Evolutionary conservation across 768 basidiomycete species (phyloP).

Genomic region (Xerocomellus intermedius): DNA sequence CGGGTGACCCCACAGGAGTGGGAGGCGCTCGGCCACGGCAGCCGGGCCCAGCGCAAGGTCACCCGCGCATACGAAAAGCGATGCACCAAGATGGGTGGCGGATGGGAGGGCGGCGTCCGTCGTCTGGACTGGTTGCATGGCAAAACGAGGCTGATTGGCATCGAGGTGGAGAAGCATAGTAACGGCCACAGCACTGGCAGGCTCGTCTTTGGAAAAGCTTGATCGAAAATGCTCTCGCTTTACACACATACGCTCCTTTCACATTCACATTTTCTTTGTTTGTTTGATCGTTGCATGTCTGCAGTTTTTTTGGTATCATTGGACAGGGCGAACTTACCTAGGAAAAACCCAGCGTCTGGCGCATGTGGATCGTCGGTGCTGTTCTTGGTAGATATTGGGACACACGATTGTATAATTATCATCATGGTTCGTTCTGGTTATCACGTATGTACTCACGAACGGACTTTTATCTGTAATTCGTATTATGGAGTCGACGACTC

Average conservation of each 20-base stretch:
- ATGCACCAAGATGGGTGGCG: slow-evolving; percentile 60
- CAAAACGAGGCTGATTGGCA: slow-evolving; percentile 57
- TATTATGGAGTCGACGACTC: slow-evolving; percentile 7
- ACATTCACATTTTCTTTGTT: background rate
- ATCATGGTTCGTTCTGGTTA: slow-evolving; percentile 5
- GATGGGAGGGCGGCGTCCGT: slow-evolving; percentile 68
- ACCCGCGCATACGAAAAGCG: slow-evolving; percentile 62
- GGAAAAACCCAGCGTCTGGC: slow-evolving; percentile 4
- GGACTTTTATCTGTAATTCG: slow-evolving; percentile 21
- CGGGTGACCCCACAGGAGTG: slow-evolving; percentile 67
- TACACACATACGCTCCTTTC: slow-evolving; percentile 6
- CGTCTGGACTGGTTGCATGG: slow-evolving; percentile 65
- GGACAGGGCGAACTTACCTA: background rate
- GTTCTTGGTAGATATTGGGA: slow-evolving; percentile 17
- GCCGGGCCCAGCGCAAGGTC: slow-evolving; percentile 56
- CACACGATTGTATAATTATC: slow-evolving; percentile 20
- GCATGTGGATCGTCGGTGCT: slow-evolving; percentile 12
- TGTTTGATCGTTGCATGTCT: background rate
- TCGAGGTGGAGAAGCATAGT: slow-evolving; percentile 53
- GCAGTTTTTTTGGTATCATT: slow-evolving; percentile 3
- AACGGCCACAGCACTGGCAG: slow-evolving; percentile 42
- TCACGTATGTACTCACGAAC: slow-evolving; percentile 15
- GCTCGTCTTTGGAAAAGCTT: slow-evolving; percentile 47
- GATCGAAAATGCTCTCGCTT: slow-evolving; percentile 9
- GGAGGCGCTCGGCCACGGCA: slow-evolving; percentile 55